These are phyloP conservation scores for Pythium scleroteichum DNA, from an alignment of 352 stramenopile genomes.

Conservation along the genomic window DNA sequence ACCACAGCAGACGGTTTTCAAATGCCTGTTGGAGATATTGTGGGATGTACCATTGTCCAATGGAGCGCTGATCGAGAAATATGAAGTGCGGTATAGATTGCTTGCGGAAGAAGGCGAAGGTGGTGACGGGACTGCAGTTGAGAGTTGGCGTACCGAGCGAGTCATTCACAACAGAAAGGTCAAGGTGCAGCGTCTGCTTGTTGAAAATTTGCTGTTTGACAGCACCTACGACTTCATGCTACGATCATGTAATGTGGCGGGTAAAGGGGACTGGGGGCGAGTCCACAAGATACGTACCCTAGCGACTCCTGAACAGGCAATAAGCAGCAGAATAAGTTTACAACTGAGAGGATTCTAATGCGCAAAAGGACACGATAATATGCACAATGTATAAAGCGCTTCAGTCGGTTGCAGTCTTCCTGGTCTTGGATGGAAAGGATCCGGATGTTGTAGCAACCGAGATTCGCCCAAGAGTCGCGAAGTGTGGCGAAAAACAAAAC, in stretches of 20 bases:
- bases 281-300: slow-evolving; percentile 42
- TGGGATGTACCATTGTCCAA: slow-evolving; percentile 72
- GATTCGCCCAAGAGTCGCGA: slow-evolving; percentile 39
- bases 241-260: slow-evolving; percentile 57
- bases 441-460: slow-evolving; percentile 15
- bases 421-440: slow-evolving; percentile 21
- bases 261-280: slow-evolving; percentile 59
- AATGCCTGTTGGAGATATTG: slow-evolving; percentile 46
- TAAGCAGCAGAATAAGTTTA: neutral
- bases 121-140: slow-evolving; percentile 15
- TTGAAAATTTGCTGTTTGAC: slow-evolving; percentile 61
- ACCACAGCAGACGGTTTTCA: slow-evolving; percentile 46
- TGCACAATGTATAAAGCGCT: too few species aligned
- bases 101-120: slow-evolving; percentile 36
- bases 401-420: slow-evolving; percentile 12
- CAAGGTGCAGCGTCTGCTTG: slow-evolving; percentile 35
- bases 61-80: slow-evolving; percentile 69
- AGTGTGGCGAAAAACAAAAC: slow-evolving; percentile 71
- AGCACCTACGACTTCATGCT: slow-evolving; percentile 62
- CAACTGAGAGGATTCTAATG: slow-evolving; percentile 3
- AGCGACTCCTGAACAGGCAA: slow-evolving; percentile 32
- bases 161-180: slow-evolving; percentile 46
- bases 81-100: slow-evolving; percentile 60
- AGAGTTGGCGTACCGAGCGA: slow-evolving; percentile 44
- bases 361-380: neutral